Conservation (phyloP, 2,329 filamentous ascomycete species). For the Verticillium longisporum region DNA sequence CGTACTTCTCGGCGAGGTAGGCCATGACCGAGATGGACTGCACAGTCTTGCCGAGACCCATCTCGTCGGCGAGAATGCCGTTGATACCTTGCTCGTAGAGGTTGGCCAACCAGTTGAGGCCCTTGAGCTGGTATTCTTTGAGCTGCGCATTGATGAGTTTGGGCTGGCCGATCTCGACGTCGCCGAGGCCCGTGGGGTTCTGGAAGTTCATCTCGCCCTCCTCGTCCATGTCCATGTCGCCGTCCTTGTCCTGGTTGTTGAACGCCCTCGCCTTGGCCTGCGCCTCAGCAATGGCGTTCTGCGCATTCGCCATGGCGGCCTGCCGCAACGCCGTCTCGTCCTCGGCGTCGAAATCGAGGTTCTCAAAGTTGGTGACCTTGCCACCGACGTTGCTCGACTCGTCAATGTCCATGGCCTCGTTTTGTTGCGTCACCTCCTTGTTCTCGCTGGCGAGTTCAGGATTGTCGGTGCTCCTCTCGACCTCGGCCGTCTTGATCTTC, state of each 20-base stretch:
- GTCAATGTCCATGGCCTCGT: slow-evolving; percentile 37
- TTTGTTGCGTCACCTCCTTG: slow-evolving; percentile 30
- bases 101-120: slow-evolving; percentile 98
- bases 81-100: slow-evolving; percentile 99
- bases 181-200: slow-evolving; percentile 90
- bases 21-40: slow-evolving; percentile 99
- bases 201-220: slow-evolving; percentile 99
- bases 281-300: slow-evolving; percentile 90
- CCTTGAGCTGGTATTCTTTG: slow-evolving; percentile 98
- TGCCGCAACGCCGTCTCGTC: slow-evolving; percentile 76
- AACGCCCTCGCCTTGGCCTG: slow-evolving; percentile 90
- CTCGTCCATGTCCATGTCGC: slow-evolving; percentile 65
- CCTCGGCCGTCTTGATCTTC: slow-evolving; percentile 96
- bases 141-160: slow-evolving; percentile 89
- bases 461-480: slow-evolving; percentile 83
- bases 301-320: slow-evolving; percentile 90
- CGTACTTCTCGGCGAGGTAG: slow-evolving; percentile 92
- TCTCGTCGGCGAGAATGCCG: slow-evolving; percentile 96
- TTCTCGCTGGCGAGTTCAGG: slow-evolving; percentile 58
- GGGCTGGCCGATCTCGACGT: slow-evolving; percentile 89
- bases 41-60: slow-evolving; percentile 98
- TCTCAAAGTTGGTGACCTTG: slow-evolving; percentile 90
- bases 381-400: slow-evolving; percentile 48
- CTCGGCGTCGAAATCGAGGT: slow-evolving; percentile 91
- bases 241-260: slow-evolving; percentile 57